Base-by-base conservation (phyloP, 345 rosid genomes). In the Gossypium raimondii region DNA sequence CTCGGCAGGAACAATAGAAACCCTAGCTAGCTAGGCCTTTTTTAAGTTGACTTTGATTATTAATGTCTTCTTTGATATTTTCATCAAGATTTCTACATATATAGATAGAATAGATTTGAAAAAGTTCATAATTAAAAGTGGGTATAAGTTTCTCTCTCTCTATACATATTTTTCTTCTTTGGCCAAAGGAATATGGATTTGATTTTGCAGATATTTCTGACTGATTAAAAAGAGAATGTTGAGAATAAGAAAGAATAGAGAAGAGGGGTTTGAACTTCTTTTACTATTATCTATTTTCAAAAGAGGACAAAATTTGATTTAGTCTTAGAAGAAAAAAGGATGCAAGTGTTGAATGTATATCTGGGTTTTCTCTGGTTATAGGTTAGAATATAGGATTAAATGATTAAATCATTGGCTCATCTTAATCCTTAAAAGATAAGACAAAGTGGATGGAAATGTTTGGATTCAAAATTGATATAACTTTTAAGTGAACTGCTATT, bases 1-100 rank as follows among this genome's bases (percentile, higher is more conserved):
- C 97, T 2, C 88, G 97, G 8, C 97, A 90, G 76, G 97, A 93
- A 60, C 90, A 67, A 80, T 79, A 77, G 58, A 20, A 71, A 70
- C 51, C 76, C 68, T 76, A 72, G 76, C 61, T 78, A 67, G 20
- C 55, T 78, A 67, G 27, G 45, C 56, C 70, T 67, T 48, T 61
- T 47, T 51, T 22, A 34, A 34, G 41, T 34, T 34, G 5, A 34
- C 29, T 72, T 67, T 59, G 18, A n/a, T 48, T 17, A 65, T 58
- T 57, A 60, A 53, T 57, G 44, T 11, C 25, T 71, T 72, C 63
- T 73, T 55, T 62, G 14, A 56, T 61, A 70, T 45, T 80, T 62
- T 52, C 72, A 51, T 47, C 73, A 57, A 22, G 29, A 10, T 57
- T 45, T 61, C 78, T 38, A 17, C 29, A 34, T 18, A 74, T 57